Base-by-base conservation (phyloP, 768 basidiomycete species). In the Boletus coccyginus region DNA sequence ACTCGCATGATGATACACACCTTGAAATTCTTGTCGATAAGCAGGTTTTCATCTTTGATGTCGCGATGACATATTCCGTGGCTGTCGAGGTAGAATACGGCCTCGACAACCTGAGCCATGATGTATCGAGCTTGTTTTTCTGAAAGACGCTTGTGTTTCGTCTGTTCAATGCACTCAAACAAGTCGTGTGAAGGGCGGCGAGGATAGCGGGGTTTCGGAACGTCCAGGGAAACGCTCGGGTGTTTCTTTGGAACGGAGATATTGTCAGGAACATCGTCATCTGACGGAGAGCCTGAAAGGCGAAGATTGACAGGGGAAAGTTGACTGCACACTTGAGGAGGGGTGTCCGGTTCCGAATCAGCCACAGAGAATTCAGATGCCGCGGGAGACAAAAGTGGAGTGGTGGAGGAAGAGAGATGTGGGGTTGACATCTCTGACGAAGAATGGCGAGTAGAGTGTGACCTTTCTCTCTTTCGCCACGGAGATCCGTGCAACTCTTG, bases 1-100 rank as follows among this genome's bases (percentile, higher is more conserved):
- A 32, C n/a, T 17, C n/a, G 8, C 13, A 45, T 38, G 7, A 46
- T n/a, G 39, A 29, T 38, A 33, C 56, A 56, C 65, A 87, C 89
- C 75, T 82, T 88, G 59, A 91, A 78, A 59, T 88, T 74, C 70
- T 74, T 76, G 72, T 90, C 90, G 36, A 93, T 84, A 50, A 93
- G 84, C 46, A 94, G 72, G 66, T 99, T 99, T 72, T 99, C 96
- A 53, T 98, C 96, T 70, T 99, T 99, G 65, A 99, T 86, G 70
- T 99, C 96, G 40, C 96, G 88, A 70, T 99, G 96, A 0, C 89
- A 86, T 62, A 98, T 90, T 29, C 94, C 92, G 57, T 84, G 86
- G 45, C 77, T 75, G 64, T 96, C 81, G 36, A 98, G 80, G 66
- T 94, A 92, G 58, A 81, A 73, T 7, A 94, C 88, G 38, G 87